Conservation (phyloP, 306 rosid genomes). For the Glycine latifolia region DNA sequence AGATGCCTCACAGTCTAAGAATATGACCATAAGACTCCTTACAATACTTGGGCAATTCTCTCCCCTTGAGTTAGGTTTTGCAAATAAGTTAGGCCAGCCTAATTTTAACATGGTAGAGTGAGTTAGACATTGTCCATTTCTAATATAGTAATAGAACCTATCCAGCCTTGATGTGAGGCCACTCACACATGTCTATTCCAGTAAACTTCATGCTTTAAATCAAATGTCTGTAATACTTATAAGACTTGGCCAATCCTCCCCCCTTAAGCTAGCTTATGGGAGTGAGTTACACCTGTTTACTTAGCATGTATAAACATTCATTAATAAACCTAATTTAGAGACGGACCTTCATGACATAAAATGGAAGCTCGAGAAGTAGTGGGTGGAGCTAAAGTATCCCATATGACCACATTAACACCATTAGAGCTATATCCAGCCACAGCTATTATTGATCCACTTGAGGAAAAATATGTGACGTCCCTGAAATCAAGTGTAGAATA, state of each 20-base stretch:
- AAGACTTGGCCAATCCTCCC: not conserved
- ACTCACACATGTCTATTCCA: not conserved
- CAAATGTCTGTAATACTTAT: not conserved
- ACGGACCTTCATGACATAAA: constrained; percentile 87
- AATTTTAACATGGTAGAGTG: not conserved
- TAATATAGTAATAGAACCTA: not conserved
- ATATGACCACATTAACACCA: constrained; percentile 78
- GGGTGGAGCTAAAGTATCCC: constrained; percentile 98
- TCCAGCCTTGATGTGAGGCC: not conserved
- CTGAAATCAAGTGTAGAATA: constrained; percentile 58
- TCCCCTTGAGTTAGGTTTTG: not conserved
- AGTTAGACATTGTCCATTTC: not conserved
- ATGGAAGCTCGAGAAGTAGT: constrained; percentile 86
- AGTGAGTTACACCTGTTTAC: not conserved
- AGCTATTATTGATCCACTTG: constrained; percentile 92
- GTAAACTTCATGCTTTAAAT: not conserved
- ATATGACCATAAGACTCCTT: not conserved
- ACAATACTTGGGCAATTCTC: not conserved
- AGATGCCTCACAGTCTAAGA: not conserved
- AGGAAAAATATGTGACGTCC: constrained; percentile 80
- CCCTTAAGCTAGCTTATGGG: not conserved
- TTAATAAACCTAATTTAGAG: constrained; percentile 33
- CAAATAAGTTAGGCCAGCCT: not conserved
- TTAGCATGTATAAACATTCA: constrained; percentile 10
- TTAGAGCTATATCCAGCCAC: constrained; percentile 84